Percentiles rank a stretch among this genome's conserved stretches.
These are phyloP conservation scores for Arabidopsis arenosa DNA, from an alignment of 345 rosid genomes.

Conservation along the genomic window DNA sequence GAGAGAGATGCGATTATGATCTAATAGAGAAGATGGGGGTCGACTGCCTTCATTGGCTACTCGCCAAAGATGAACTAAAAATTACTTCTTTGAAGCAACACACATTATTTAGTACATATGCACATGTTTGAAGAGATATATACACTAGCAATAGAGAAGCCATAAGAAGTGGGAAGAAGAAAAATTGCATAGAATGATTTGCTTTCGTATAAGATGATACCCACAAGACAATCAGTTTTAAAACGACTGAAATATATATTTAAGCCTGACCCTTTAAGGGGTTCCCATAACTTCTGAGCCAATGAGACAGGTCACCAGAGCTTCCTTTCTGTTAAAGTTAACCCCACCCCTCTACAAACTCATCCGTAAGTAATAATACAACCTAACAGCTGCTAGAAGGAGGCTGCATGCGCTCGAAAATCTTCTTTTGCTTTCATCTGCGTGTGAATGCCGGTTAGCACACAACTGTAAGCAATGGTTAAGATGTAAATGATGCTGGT, in stretches of 20 bases:
- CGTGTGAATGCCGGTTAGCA: constrained; percentile 25
- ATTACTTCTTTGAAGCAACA: constrained; percentile 9
- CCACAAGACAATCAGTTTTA: constrained; percentile 17
- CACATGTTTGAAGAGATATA: constrained; percentile 2
- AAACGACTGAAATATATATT: constrained; percentile 7
- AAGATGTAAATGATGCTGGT: constrained; percentile 24
- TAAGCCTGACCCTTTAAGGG: constrained; percentile 23
- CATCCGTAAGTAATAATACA: constrained; percentile 28
- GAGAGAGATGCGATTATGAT: constrained; percentile 1
- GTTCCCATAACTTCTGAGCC: constrained; percentile 19
- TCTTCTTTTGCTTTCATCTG: constrained; percentile 38
- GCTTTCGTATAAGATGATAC: constrained; percentile 31
- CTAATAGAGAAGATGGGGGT: background rate
- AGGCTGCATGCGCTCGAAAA: constrained; percentile 19
- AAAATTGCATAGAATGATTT: constrained; percentile 29
- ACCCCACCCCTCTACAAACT: constrained; percentile 11
- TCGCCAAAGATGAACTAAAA: background rate
- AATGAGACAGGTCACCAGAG: constrained; percentile 29
- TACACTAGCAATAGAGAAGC: constrained; percentile 18
- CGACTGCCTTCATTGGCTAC: background rate
- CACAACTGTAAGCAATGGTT: constrained; percentile 7
- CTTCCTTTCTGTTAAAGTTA: constrained; percentile 20
- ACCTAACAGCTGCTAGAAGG: constrained; percentile 28
- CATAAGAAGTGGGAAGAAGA: constrained; percentile 16
- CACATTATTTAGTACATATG: constrained; percentile 6